A percentile compares a stretch with the other conserved stretches of the same genome.
These are phyloP conservation scores for Backusella morwellensis DNA, from an alignment of 192 early-diverging fungal species.

Conservation along the genomic window DNA sequence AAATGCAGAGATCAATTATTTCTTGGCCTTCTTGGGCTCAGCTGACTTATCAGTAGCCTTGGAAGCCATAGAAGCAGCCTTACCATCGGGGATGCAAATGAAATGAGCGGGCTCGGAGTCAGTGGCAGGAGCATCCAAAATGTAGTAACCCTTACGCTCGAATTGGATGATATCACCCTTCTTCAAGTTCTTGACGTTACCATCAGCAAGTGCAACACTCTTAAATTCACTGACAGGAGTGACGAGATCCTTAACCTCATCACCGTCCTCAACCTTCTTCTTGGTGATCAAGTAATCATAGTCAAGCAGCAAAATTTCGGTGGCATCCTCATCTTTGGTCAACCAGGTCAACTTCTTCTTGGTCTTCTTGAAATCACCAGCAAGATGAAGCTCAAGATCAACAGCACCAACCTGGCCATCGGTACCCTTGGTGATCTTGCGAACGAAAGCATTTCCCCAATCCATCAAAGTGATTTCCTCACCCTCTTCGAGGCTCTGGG, in stretches of 20 bases:
- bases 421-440: constrained; percentile 58
- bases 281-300: constrained; percentile 99
- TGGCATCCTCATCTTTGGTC: constrained; percentile 56
- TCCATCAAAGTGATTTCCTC: constrained; percentile 99
- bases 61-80: constrained; percentile 66
- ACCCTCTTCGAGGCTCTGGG: constrained; percentile 68
- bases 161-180: constrained; percentile 91
- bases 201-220: constrained; percentile 61
- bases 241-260: constrained; percentile 77
- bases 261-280: constrained; percentile 94
- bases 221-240: constrained; percentile 87
- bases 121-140: constrained; percentile 69
- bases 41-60: constrained; percentile 43
- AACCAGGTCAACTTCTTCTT: constrained; percentile 99
- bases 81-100: constrained; percentile 93
- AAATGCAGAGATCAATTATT: constrained; percentile 6
- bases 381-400: constrained; percentile 77
- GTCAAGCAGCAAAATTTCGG: constrained; percentile 74
- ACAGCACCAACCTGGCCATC: constrained; percentile 55
- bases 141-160: constrained; percentile 95
- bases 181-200: constrained; percentile 54
- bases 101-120: constrained; percentile 58
- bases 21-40: constrained; percentile 19
- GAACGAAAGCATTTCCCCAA: constrained; percentile 97
- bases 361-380: constrained; percentile 96